Evolutionary conservation across 345 rosid species (phyloP).

Genomic region (Moricandia moricandioides): DNA sequence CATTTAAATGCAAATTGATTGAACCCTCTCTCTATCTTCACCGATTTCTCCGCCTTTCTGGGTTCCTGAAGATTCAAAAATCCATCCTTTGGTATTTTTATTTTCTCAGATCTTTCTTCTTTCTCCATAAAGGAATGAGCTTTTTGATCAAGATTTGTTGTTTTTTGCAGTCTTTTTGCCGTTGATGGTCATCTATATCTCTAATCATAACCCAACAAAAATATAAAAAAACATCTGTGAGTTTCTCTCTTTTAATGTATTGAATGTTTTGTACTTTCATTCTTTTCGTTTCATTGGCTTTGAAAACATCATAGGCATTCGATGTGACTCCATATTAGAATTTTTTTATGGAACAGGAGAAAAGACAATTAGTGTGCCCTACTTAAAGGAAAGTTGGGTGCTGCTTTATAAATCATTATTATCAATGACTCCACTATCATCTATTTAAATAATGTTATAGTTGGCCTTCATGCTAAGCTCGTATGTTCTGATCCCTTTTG

Average conservation of each 20-base stretch:
- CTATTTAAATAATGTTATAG: not conserved
- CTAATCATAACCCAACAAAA: too few species aligned
- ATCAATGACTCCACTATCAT: conserved; percentile 33
- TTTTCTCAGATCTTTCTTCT: not conserved
- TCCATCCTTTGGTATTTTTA: conserved; percentile 2
- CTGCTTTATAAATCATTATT: conserved; percentile 1
- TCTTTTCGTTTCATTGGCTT: not conserved
- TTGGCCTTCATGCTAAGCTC: conserved; percentile 34
- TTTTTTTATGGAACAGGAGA: conserved; percentile 28
- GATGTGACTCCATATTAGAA: conserved; percentile 19
- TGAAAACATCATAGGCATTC: not conserved
- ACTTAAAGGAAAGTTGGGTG: conserved; percentile 30
- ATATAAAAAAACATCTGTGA: too few species aligned
- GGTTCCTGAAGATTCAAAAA: not conserved
- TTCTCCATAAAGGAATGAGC: not conserved
- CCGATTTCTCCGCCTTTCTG: not conserved
- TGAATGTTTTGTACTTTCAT: not conserved
- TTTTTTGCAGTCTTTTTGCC: conserved; percentile 37
- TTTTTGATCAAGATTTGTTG: conserved; percentile 20
- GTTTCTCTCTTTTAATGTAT: not conserved
- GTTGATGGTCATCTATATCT: conserved; percentile 69
- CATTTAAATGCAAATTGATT: conserved; percentile 16
- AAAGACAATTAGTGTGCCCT: conserved; percentile 26
- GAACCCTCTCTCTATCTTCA: not conserved
- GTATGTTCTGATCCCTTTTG: conserved; percentile 36